phyloP scores from a whole-genome alignment of 73 alveolate species.

The Paraurostyla sp. region DNA sequence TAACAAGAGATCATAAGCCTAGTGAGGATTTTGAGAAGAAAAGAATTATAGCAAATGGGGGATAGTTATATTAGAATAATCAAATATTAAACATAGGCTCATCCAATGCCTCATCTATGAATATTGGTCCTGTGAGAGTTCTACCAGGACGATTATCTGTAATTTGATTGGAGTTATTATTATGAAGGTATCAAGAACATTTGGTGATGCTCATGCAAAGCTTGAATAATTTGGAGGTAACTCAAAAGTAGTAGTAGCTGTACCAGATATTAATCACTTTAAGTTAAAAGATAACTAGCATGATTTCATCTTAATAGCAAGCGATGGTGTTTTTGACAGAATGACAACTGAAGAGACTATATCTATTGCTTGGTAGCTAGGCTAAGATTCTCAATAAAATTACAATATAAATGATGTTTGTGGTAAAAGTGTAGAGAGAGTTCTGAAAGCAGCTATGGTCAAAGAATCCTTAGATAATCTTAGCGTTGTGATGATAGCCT shows the following conservation, averaged over 20 bases:
- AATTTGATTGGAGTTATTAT: slow-evolving; percentile 3
- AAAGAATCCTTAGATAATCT: slow-evolving; percentile 73
- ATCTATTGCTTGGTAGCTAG: slow-evolving; percentile 33
- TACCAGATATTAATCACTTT: slow-evolving; percentile 87
- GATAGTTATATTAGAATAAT: slow-evolving; percentile 63
- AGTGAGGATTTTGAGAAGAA: slow-evolving; percentile 62
- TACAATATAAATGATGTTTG: slow-evolving; percentile 24
- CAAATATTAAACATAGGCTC: slow-evolving; percentile 11
- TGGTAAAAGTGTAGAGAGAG: slow-evolving; percentile 55
- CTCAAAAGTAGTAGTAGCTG: slow-evolving; percentile 85
- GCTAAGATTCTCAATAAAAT: not conserved
- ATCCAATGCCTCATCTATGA: not conserved
- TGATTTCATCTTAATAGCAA: slow-evolving; percentile 62
- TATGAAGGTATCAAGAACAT: slow-evolving; percentile 72
- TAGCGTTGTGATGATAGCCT: slow-evolving; percentile 75
- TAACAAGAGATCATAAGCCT: slow-evolving; percentile 75
- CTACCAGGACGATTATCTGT: slow-evolving; percentile 87
- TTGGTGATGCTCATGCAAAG: slow-evolving; percentile 94
- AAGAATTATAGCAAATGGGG: slow-evolving; percentile 69
- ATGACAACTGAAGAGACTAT: slow-evolving; percentile 42
- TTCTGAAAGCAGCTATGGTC: slow-evolving; percentile 61
- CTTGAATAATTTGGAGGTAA: slow-evolving; percentile 88
- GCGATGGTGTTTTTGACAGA: slow-evolving; percentile 65
- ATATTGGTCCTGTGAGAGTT: slow-evolving; percentile 83
- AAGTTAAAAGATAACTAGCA: slow-evolving; percentile 53